phyloP scores from a whole-genome alignment of 2,329 filamentous ascomycete genomes.

The Fusarium fujikuroi region DNA sequence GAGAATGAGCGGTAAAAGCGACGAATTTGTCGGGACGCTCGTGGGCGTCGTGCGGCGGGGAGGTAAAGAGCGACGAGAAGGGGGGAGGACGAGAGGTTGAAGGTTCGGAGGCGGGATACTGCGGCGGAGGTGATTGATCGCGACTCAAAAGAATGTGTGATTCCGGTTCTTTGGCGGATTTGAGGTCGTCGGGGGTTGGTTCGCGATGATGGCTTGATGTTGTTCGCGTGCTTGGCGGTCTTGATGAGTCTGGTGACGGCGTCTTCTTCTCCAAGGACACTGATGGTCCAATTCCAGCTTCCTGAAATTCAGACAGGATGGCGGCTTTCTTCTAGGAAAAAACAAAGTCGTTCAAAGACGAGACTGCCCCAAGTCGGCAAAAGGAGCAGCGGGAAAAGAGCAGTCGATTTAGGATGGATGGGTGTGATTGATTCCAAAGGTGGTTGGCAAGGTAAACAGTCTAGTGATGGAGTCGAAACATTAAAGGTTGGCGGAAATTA shows the following conservation, averaged over 20 bases:
- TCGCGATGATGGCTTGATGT: conserved; percentile 40
- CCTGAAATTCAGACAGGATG: conserved; percentile 52
- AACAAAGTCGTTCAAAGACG: conserved; percentile 9
- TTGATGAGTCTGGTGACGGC: conserved; percentile 43
- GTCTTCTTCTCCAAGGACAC: conserved; percentile 51
- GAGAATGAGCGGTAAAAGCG: conserved; percentile 43
- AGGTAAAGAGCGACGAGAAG: conserved; percentile 69
- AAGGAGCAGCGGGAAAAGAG: conserved; percentile 14
- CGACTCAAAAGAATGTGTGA: conserved; percentile 45
- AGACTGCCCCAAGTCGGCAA: conserved; percentile 13
- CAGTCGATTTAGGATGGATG: conserved; percentile 21
- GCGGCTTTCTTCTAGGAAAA: conserved; percentile 46
- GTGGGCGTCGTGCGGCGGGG: conserved; percentile 49
- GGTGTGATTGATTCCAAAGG: conserved; percentile 19
- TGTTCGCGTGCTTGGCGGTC: conserved; percentile 42
- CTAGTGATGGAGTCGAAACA: conserved; percentile 31
- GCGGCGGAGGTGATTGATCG: conserved; percentile 66
- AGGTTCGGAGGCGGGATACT: conserved; percentile 67
- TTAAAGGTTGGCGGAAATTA: conserved; percentile 11
- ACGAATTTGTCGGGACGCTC: conserved; percentile 49
- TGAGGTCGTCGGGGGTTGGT: conserved; percentile 36
- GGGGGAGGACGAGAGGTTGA: conserved; percentile 65
- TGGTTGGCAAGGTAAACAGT: conserved; percentile 26
- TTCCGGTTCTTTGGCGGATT: conserved; percentile 38
- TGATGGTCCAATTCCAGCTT: conserved; percentile 49